Conservation (phyloP, 805 yeast genomes). For the Lipomyces orientalis region DNA sequence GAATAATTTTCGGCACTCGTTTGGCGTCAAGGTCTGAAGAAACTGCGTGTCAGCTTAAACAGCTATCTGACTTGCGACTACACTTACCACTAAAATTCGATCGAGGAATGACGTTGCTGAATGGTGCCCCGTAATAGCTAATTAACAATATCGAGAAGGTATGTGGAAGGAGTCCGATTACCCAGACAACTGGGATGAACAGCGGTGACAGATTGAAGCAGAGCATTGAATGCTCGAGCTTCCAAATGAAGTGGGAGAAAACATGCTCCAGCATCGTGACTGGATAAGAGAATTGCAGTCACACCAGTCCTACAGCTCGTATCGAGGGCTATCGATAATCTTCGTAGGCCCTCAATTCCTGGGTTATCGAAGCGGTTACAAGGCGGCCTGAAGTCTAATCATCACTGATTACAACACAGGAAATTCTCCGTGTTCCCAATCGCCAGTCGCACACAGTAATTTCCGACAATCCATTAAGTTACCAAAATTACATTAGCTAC, state of each 20-base stretch:
- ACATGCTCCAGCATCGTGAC: neutral
- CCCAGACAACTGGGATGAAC: conserved; percentile 24
- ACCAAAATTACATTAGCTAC: neutral
- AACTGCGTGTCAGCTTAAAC: neutral
- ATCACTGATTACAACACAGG: neutral
- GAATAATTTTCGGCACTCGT: conserved; percentile 15
- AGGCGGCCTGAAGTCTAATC: neutral
- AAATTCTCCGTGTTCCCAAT: no score
- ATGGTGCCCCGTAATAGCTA: conserved; percentile 20
- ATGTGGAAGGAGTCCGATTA: conserved; percentile 26
- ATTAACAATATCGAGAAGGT: conserved; percentile 28
- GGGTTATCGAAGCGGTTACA: no score
- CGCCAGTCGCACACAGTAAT: no score
- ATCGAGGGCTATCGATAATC: neutral
- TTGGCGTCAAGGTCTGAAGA: conserved; percentile 16
- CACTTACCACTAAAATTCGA: conserved; percentile 19
- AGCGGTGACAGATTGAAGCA: conserved; percentile 30
- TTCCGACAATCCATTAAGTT: no score
- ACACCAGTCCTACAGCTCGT: neutral
- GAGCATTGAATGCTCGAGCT: conserved; percentile 21
- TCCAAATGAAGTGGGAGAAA: conserved; percentile 13
- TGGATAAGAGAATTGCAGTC: neutral
- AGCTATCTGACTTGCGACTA: neutral
- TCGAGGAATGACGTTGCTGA: conserved; percentile 25
- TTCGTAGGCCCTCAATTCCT: neutral